Evolutionary conservation across 2,329 filamentous ascomycete genomes (phyloP).

Genomic region (Trematosphaeria pertusa): DNA sequence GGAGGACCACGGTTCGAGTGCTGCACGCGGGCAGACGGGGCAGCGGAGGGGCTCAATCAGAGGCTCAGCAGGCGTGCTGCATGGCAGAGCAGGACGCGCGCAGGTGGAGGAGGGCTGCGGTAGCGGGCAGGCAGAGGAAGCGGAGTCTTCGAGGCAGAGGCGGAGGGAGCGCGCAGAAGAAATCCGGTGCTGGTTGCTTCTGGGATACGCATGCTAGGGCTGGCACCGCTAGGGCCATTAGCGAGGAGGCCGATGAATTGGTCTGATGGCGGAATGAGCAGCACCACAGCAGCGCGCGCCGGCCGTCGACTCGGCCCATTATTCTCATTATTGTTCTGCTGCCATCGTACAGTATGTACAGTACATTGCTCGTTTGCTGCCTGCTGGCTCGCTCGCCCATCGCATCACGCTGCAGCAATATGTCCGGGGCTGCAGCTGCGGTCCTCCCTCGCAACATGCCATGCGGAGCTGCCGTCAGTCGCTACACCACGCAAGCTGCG

Average conservation of each 20-base stretch:
- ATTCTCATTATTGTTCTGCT: too few relatives aligned
- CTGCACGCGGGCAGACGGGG: slow-evolving; percentile 27
- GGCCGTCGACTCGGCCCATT: too few relatives aligned
- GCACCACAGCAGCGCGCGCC: slow-evolving; percentile 12
- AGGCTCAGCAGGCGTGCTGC: slow-evolving; percentile 19
- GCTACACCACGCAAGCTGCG: slow-evolving; percentile 17
- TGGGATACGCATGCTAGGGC: slow-evolving; percentile 40
- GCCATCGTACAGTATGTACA: too few relatives aligned
- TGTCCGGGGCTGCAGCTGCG: slow-evolving; percentile 10
- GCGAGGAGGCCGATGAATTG: slow-evolving; percentile 42
- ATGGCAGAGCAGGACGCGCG: slow-evolving; percentile 30
- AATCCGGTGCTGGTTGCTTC: slow-evolving; percentile 41
- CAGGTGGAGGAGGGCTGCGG: slow-evolving; percentile 31
- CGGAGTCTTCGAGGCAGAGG: slow-evolving; percentile 37
- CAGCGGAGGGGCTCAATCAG: slow-evolving; percentile 27
- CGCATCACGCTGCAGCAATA: slow-evolving; percentile 19
- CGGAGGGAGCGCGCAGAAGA: slow-evolving; percentile 38
- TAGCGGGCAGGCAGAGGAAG: slow-evolving; percentile 33
- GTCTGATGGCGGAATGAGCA: slow-evolving; percentile 41
- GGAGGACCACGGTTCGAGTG: slow-evolving; percentile 31
- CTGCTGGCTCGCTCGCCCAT: too few relatives aligned
- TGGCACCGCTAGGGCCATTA: slow-evolving; percentile 34
- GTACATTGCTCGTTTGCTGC: background rate
- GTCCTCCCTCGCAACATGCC: slow-evolving; percentile 4
- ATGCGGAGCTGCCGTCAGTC: slow-evolving; percentile 2